A percentile compares a stretch with the other conserved stretches of the same genome.
Evolutionary conservation across 768 basidiomycete species (phyloP).

Genomic region (Cystofilobasidium macerans): DNA sequence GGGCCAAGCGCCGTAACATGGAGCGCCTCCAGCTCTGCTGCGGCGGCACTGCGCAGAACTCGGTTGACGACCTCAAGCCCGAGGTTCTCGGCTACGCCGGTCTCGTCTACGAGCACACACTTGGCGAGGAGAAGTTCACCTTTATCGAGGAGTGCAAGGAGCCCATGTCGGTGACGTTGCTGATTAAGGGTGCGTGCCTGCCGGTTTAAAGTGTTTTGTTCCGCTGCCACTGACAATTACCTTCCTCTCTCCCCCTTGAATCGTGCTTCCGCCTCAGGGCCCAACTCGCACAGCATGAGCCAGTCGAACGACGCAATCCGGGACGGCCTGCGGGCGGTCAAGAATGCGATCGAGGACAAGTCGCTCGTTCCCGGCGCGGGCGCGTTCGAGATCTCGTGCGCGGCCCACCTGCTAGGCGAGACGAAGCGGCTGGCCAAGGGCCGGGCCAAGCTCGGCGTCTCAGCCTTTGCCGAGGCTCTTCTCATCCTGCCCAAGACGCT

Average conservation of each 20-base stretch:
- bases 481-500: constrained; percentile 92
- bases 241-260: neutral
- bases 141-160: constrained; percentile 94
- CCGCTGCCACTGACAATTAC: neutral
- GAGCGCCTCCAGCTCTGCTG: constrained; percentile 88
- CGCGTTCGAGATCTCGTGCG: constrained; percentile 89
- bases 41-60: constrained; percentile 93
- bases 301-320: constrained; percentile 98
- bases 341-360: constrained; percentile 90
- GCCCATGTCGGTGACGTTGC: constrained; percentile 85
- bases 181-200: constrained; percentile 63
- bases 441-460: constrained; percentile 89
- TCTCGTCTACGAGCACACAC: constrained; percentile 94
- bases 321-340: constrained; percentile 89
- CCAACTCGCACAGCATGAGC: constrained; percentile 87
- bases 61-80: constrained; percentile 87
- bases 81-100: constrained; percentile 93
- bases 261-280: constrained; percentile 45
- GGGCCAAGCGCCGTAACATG: constrained; percentile 98
- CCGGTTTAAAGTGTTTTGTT: neutral
- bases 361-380: constrained; percentile 88
- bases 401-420: constrained; percentile 57
- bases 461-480: constrained; percentile 90
- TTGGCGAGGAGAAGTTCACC: constrained; percentile 97
- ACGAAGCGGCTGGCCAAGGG: constrained; percentile 84